These are phyloP conservation scores for Tylopilus felleus DNA, from an alignment of 768 basidiomycete species.

Conservation along the genomic window DNA sequence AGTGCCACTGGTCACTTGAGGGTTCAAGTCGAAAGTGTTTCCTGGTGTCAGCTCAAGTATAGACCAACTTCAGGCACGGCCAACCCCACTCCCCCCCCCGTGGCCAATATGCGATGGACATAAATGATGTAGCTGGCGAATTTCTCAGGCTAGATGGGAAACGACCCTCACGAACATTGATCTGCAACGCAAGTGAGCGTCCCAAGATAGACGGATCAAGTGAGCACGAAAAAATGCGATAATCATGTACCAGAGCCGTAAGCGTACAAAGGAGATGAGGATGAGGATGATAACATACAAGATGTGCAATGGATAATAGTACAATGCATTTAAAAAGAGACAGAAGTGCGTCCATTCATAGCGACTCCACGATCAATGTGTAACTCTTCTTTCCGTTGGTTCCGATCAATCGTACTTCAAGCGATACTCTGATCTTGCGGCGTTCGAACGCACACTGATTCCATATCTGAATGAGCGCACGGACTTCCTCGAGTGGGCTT, in stretches of 20 bases:
- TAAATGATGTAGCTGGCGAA: no score
- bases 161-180: no score
- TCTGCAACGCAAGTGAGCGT: neutral
- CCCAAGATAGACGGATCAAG: neutral
- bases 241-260: neutral
- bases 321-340: neutral
- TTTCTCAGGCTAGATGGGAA: no score
- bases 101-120: no score
- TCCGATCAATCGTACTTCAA: conserved; percentile 9
- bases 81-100: no score
- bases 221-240: neutral
- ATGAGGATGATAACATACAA: neutral
- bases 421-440: conserved; percentile 24
- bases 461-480: conserved; percentile 28
- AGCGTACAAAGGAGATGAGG: neutral
- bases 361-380: conserved; percentile 26
- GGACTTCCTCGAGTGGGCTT: conserved; percentile 19
- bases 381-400: conserved; percentile 5
- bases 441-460: conserved; percentile 33
- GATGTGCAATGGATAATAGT: neutral
- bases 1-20: no score
- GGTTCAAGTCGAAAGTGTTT: no score
- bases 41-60: no score
- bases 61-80: no score
- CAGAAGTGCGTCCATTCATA: conserved; percentile 9